Evolutionary conservation across 345 rosid species (phyloP).

Genomic region (Eucalyptus microcorys): DNA sequence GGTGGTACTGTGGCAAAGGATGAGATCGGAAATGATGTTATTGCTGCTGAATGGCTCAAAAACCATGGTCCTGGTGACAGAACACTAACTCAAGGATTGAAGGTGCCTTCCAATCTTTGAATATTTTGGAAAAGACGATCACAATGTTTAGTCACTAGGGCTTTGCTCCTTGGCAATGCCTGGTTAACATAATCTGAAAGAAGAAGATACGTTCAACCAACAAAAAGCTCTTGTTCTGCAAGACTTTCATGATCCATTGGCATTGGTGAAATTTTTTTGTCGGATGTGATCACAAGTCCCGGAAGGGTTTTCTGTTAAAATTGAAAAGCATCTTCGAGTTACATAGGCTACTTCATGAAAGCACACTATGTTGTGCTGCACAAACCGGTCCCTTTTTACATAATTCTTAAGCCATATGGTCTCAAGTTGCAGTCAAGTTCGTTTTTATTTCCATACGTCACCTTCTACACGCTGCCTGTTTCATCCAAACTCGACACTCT

Average conservation of each 20-base stretch:
- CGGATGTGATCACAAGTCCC: not conserved
- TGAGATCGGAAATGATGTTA: slow-evolving; percentile 73
- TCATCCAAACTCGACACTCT: not conserved
- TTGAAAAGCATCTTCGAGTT: not conserved
- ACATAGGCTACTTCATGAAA: not conserved
- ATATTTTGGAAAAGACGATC: not conserved
- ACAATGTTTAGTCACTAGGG: not conserved
- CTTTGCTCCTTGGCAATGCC: not conserved
- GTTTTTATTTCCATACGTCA: not conserved
- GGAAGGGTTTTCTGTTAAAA: not conserved
- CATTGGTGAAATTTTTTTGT: not conserved
- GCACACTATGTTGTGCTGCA: not conserved
- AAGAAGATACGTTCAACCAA: not conserved
- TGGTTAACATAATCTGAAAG: not conserved
- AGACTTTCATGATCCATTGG: not conserved
- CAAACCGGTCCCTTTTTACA: not conserved
- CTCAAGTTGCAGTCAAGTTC: not conserved
- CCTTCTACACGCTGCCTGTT: not conserved
- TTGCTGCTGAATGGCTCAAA: slow-evolving; percentile 71
- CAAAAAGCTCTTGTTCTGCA: not conserved
- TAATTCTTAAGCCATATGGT: not conserved
- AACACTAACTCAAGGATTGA: slow-evolving; percentile 80
- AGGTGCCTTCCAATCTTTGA: slow-evolving; percentile 25
- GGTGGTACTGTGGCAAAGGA: slow-evolving; percentile 82
- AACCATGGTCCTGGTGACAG: slow-evolving; percentile 81